These are phyloP conservation scores for Aspergillus sp. DNA, from an alignment of 2,329 filamentous ascomycete species.

Conservation along the genomic window DNA sequence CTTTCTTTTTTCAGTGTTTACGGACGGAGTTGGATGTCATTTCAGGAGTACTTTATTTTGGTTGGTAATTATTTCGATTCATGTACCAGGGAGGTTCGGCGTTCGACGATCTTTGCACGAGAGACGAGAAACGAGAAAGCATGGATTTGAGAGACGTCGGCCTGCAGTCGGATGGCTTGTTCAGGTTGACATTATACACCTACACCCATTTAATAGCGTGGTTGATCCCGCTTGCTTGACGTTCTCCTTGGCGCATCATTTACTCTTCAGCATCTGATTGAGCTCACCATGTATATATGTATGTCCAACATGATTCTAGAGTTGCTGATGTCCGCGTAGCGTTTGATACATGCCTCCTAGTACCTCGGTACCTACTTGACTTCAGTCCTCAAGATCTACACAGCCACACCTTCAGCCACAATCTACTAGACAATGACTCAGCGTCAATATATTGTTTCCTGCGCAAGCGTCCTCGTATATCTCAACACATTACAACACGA, in stretches of 20 bases:
- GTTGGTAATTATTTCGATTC: slow-evolving; percentile 19
- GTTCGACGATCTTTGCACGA: slow-evolving; percentile 29
- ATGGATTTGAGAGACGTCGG: slow-evolving; percentile 20
- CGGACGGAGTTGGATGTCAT: slow-evolving; percentile 30
- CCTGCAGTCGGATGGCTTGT: slow-evolving; percentile 11
- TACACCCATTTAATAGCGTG: slow-evolving; percentile 21
- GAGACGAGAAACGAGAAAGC: slow-evolving; percentile 29
- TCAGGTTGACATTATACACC: slow-evolving; percentile 13
- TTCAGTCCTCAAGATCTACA: too few species aligned
- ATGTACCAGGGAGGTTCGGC: slow-evolving; percentile 20
- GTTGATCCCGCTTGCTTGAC: slow-evolving; percentile 16
- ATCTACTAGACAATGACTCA: too few species aligned
- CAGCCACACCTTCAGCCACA: too few species aligned
- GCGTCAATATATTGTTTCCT: too few species aligned
- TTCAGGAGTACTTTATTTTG: slow-evolving; percentile 24
- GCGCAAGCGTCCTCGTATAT: too few species aligned
- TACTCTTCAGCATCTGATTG: not conserved
- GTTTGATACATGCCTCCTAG: too few species aligned
- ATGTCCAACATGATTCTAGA: not conserved
- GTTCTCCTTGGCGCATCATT: slow-evolving; percentile 2
- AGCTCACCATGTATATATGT: slow-evolving; percentile 16
- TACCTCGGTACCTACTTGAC: too few species aligned
- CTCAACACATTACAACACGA: too few species aligned
- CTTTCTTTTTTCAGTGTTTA: slow-evolving; percentile 18
- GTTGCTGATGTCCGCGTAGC: too few species aligned